Evolutionary conservation across 176 grass and related monocot species (phyloP).

Genomic region (Carex parvula): DNA sequence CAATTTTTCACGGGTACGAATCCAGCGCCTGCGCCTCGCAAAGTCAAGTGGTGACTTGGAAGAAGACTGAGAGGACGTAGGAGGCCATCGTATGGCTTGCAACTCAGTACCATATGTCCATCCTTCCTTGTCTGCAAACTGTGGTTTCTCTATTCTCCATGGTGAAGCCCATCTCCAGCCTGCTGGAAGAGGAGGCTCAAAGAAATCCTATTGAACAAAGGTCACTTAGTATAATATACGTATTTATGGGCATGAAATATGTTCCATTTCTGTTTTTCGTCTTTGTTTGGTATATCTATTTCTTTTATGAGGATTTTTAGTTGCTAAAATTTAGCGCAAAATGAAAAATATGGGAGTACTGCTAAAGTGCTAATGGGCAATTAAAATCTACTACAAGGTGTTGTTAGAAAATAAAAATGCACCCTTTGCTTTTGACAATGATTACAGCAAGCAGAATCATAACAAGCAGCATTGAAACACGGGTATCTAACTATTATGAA

Average conservation of each 20-base stretch:
- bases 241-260: neutral
- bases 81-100: slow-evolving; percentile 70
- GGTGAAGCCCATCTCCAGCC: slow-evolving; percentile 85
- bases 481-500: neutral
- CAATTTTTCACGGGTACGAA: slow-evolving; percentile 52
- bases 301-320: neutral
- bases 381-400: neutral
- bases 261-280: neutral
- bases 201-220: slow-evolving; percentile 68
- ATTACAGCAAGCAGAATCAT: neutral
- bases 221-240: slow-evolving; percentile 26
- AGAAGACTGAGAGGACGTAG: slow-evolving; percentile 56
- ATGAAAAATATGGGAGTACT: neutral
- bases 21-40: slow-evolving; percentile 81
- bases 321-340: neutral
- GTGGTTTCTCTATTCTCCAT: slow-evolving; percentile 91
- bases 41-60: slow-evolving; percentile 68
- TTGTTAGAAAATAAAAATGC: neutral
- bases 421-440: neutral
- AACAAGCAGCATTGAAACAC: neutral
- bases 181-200: slow-evolving; percentile 73
- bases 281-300: neutral
- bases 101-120: slow-evolving; percentile 85
- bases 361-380: neutral
- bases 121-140: slow-evolving; percentile 78